Base-by-base conservation (phyloP, 441 rosid genomes). In the Euphorbia schlechtendalii region DNA sequence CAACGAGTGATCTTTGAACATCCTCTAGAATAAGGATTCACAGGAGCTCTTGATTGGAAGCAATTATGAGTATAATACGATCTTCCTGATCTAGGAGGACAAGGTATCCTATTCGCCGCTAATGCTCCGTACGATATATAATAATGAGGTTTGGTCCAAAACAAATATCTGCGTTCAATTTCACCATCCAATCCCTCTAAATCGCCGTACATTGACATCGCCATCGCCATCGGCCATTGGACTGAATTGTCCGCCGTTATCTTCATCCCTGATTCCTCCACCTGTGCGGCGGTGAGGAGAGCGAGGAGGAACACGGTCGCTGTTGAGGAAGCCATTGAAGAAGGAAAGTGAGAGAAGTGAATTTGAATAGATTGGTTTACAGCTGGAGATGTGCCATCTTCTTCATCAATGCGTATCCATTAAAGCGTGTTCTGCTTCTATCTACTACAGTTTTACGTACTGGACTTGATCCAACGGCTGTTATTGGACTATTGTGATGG, bases 61-160 rank as follows among this genome's bases (percentile, higher is more conserved):
- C 97, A 92, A 78, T 90, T 82, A 58, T 79, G 90, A 52, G 96
- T 86, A 63, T 92, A 92, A 62, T 90, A 92, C 9, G 97, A 88
- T 77, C 98, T 84, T 34, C 98, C 98, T 5, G 97, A 90, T 18
- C 96, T 80, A 0, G 98, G 88, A 7, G 98, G 97, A 59, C 98
- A 92, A 0, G 96, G 97, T 14, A 92, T 65, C 60, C 97, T 68
- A 69, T 90, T 82, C 2, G 97, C 98, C 17, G 97, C 72, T 7
- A 92, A 74, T 54, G 98, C 94, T 5, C 96, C 96, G 64, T 92
- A 90, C 58, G 98, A 92, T 14, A 92, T 92, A 83, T 85, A 92
- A 73, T 83, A 88, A 45, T 53, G 80, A 78, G 41, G 59, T 56
- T 85, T 66, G 59, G 69, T 69, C 97, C 96, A 90, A 66, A 83